These are phyloP conservation scores for Fusarium brachygibbosum DNA, from an alignment of 2,329 filamentous ascomycete species.

Conservation along the genomic window DNA sequence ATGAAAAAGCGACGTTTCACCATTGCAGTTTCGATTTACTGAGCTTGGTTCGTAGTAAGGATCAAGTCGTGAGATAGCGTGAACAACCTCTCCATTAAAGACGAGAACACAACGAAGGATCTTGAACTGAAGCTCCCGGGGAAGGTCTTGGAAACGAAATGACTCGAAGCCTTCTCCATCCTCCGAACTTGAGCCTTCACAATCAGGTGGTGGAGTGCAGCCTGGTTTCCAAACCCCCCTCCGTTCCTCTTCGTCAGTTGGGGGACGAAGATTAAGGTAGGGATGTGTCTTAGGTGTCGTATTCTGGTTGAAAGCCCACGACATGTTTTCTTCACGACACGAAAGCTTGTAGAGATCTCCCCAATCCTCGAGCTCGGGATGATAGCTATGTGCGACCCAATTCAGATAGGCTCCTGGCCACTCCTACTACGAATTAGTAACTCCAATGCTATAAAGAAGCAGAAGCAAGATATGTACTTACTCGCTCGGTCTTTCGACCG, in stretches of 20 bases:
- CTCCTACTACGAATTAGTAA: too few species aligned
- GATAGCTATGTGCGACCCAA: background rate
- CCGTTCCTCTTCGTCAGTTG: too few species aligned
- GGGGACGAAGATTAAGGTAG: slow-evolving; percentile 12
- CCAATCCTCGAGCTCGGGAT: background rate
- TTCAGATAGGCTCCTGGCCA: too few species aligned
- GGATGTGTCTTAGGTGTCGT: slow-evolving; percentile 28
- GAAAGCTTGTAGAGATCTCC: slow-evolving; percentile 25
- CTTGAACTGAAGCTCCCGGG: slow-evolving; percentile 46
- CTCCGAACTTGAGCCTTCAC: accelerated
- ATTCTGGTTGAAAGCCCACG: background rate
- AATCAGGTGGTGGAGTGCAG: background rate
- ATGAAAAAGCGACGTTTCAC: slow-evolving; percentile 47
- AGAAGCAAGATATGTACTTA: too few species aligned
- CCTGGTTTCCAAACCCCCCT: too few species aligned
- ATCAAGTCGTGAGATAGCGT: slow-evolving; percentile 63
- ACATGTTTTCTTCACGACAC: slow-evolving; percentile 45
- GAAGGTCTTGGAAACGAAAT: slow-evolving; percentile 53
- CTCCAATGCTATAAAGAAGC: too few species aligned
- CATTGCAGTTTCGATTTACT: slow-evolving; percentile 25
- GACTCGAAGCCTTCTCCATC: slow-evolving; percentile 31
- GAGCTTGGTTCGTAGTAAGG: slow-evolving; percentile 43
- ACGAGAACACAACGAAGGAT: slow-evolving; percentile 57
- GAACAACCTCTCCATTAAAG: slow-evolving; percentile 54
- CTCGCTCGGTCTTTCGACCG: too few species aligned